Evolutionary conservation across 2,329 filamentous ascomycete species (phyloP).

Genomic region (Botryosphaeria agaves): DNA sequence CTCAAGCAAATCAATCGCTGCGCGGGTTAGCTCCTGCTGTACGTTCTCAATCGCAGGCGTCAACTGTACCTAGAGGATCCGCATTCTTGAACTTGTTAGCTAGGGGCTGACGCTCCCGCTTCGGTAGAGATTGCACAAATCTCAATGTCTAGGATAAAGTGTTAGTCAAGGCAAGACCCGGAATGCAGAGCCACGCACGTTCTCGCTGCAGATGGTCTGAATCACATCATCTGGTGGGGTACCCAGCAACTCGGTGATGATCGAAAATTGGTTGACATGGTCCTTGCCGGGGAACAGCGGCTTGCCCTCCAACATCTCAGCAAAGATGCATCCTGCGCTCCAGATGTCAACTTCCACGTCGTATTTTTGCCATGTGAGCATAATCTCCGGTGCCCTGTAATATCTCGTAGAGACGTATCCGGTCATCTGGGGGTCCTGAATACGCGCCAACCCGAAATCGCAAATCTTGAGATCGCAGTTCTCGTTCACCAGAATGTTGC

Average conservation of each 20-base stretch:
- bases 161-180: slow-evolving; percentile 8
- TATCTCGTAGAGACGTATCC: slow-evolving; percentile 98
- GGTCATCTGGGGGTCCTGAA: slow-evolving; percentile 98
- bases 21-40: slow-evolving; percentile 1
- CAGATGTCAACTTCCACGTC: slow-evolving; percentile 98
- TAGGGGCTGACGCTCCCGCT: slow-evolving; percentile 79
- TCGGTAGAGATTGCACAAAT: slow-evolving; percentile 94
- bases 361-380: slow-evolving; percentile 99
- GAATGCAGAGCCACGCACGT: slow-evolving; percentile 39
- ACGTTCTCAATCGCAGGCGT: not conserved
- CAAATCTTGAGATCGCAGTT: slow-evolving; percentile 99
- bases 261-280: slow-evolving; percentile 98
- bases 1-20: slow-evolving; percentile 86
- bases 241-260: slow-evolving; percentile 93
- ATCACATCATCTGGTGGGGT: slow-evolving; percentile 98
- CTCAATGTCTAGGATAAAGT: slow-evolving; percentile 52
- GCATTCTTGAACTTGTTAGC: slow-evolving; percentile 88
- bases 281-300: slow-evolving; percentile 97
- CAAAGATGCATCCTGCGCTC: slow-evolving; percentile 98
- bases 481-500: slow-evolving; percentile 98
- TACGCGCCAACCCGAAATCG: slow-evolving; percentile 92
- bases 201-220: slow-evolving; percentile 95
- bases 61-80: slow-evolving; percentile 54
- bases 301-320: slow-evolving; percentile 98
- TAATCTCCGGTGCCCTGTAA: slow-evolving; percentile 96